Percentiles rank a stretch among this genome's conserved stretches.
Evolutionary conservation across 2,329 filamentous ascomycete species (phyloP).

Genomic region (Curvularia sp.): DNA sequence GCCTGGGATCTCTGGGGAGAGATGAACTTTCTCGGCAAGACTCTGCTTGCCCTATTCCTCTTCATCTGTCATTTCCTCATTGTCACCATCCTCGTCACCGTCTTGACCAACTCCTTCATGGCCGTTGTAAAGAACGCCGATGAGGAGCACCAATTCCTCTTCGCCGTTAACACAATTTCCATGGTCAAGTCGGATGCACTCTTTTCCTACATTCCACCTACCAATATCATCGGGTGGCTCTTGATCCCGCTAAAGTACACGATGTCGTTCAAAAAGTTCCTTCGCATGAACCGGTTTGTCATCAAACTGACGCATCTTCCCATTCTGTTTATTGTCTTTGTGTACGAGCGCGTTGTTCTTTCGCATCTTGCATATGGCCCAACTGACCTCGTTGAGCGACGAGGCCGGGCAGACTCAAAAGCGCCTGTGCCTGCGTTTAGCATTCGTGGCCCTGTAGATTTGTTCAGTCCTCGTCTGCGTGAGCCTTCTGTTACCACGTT

Average conservation of each 20-base stretch:
- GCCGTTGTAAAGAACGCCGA: slow-evolving; percentile 91
- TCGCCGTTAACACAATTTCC: slow-evolving; percentile 95
- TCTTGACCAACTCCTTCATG: slow-evolving; percentile 97
- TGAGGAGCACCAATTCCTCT: slow-evolving; percentile 90
- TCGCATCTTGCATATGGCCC: slow-evolving; percentile 79
- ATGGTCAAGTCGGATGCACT: slow-evolving; percentile 98
- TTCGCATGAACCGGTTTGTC: slow-evolving; percentile 84
- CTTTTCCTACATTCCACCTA: slow-evolving; percentile 91
- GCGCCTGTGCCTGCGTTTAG: slow-evolving; percentile 58
- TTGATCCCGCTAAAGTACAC: slow-evolving; percentile 82
- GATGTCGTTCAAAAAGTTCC: slow-evolving; percentile 80
- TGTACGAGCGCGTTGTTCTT: slow-evolving; percentile 84
- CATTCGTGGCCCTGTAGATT: slow-evolving; percentile 54
- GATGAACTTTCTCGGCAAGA: slow-evolving; percentile 81
- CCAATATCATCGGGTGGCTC: slow-evolving; percentile 90
- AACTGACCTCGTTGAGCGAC: slow-evolving; percentile 82
- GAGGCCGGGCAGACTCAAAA: slow-evolving; percentile 66
- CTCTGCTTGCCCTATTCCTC: slow-evolving; percentile 79
- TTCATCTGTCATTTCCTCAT: slow-evolving; percentile 96
- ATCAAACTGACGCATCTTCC: slow-evolving; percentile 94
- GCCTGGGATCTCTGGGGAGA: slow-evolving; percentile 88
- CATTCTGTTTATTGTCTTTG: slow-evolving; percentile 82
- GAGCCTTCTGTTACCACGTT: slow-evolving; percentile 89
- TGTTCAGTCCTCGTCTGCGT: slow-evolving; percentile 80
- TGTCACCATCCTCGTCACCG: slow-evolving; percentile 91